These are phyloP conservation scores for Phaeomoniella chlamydospora DNA, from an alignment of 2,329 filamentous ascomycete species.

Conservation along the genomic window DNA sequence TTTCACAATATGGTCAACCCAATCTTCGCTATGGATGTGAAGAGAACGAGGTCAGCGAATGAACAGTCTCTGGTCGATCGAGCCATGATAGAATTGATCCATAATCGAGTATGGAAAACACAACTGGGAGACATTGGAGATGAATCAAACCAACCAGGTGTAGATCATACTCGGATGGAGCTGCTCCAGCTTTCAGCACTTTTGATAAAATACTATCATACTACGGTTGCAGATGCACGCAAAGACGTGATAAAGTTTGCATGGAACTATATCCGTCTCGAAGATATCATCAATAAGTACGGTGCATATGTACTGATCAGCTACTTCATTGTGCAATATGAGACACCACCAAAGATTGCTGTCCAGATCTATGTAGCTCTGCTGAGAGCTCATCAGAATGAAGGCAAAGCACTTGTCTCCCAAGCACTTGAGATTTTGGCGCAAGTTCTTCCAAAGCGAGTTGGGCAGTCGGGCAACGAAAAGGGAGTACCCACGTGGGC, in stretches of 20 bases:
- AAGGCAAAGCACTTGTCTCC: constrained; percentile 80
- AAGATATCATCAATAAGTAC: constrained; percentile 98
- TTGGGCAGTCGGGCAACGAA: constrained; percentile 41
- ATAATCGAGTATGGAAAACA: constrained; percentile 86
- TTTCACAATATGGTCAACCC: constrained; percentile 90
- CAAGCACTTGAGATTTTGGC: constrained; percentile 90
- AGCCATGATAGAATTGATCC: constrained; percentile 75
- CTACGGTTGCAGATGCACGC: constrained; percentile 73
- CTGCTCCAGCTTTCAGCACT: constrained; percentile 87
- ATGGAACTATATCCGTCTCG: constrained; percentile 96
- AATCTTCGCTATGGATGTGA: constrained; percentile 90
- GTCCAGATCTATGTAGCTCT: constrained; percentile 89
- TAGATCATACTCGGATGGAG: constrained; percentile 94
- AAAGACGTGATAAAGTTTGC: constrained; percentile 99
- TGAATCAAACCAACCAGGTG: constrained; percentile 68
- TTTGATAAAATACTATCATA: constrained; percentile 86
- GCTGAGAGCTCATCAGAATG: constrained; percentile 84
- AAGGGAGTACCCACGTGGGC: constrained; percentile 72
- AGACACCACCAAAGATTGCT: constrained; percentile 91
- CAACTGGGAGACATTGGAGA: constrained; percentile 70
- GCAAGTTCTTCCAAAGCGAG: constrained; percentile 80
- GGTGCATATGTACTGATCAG: constrained; percentile 93
- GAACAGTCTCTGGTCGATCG: constrained; percentile 62
- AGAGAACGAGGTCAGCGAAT: constrained; percentile 56
- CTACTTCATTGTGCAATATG: constrained; percentile 95